Percentiles rank a stretch among this genome's conserved stretches.
phyloP scores from a whole-genome alignment of 2,329 filamentous ascomycete genomes.

The Rasamsonia emersonii region DNA sequence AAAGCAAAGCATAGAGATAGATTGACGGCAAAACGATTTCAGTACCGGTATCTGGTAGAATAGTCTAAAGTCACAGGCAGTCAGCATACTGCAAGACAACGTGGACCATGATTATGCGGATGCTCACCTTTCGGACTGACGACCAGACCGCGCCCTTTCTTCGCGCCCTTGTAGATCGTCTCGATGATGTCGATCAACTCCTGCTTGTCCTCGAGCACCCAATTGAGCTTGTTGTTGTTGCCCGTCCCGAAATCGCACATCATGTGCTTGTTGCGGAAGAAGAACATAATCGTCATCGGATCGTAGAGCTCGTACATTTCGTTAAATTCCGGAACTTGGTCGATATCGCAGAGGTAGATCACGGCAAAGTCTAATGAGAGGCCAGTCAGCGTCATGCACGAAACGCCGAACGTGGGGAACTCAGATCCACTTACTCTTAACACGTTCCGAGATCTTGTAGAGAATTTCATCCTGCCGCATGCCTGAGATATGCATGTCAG shows the following conservation, averaged over 20 bases:
- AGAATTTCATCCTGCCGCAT: constrained; percentile 87
- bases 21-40: constrained; percentile 7
- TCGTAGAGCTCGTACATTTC: constrained; percentile 70
- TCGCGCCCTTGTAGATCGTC: constrained; percentile 95
- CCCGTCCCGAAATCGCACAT: constrained; percentile 86
- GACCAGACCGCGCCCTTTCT: constrained; percentile 93
- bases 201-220: constrained; percentile 94
- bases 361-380: constrained; percentile 32
- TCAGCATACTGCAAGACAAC: not conserved
- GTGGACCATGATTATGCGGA: constrained; percentile 1
- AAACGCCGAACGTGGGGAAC: too few relatives aligned
- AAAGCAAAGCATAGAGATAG: too few relatives aligned
- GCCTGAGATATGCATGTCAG: constrained; percentile 26
- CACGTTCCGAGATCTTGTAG: constrained; percentile 83
- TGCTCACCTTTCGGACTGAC: constrained; percentile 81
- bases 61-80: constrained; percentile 38
- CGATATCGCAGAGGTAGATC: constrained; percentile 89
- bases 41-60: constrained; percentile 63
- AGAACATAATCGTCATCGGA: constrained; percentile 89
- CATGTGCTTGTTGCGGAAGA: constrained; percentile 98
- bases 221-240: constrained; percentile 98
- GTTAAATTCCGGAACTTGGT: constrained; percentile 87
- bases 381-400: too few relatives aligned
- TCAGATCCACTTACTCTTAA: constrained; percentile 61
- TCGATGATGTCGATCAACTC: constrained; percentile 98